Evolutionary conservation across 2,329 filamentous ascomycete genomes (phyloP).

Genomic region (Penicillium sp.): DNA sequence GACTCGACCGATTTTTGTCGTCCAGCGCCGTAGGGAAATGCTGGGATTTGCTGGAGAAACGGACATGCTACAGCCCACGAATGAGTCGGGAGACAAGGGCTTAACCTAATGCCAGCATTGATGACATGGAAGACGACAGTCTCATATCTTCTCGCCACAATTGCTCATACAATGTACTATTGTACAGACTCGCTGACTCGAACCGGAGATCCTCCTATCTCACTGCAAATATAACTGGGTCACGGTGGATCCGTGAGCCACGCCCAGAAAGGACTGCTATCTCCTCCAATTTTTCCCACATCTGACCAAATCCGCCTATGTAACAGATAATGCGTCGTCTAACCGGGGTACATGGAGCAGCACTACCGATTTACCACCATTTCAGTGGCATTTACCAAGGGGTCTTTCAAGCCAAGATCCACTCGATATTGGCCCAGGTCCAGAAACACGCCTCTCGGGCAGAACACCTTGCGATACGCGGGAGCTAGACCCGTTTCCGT

Average conservation of each 20-base stretch:
- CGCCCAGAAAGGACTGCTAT: slow-evolving; percentile 12
- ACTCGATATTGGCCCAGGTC: background rate
- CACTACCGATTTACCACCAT: background rate
- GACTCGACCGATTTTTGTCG: background rate
- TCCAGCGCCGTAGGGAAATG: slow-evolving; percentile 3
- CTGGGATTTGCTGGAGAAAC: background rate
- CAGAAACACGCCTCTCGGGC: background rate
- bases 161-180: background rate
- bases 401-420: background rate
- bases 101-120: background rate
- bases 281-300: slow-evolving; percentile 11
- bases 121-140: background rate
- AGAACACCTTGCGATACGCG: background rate
- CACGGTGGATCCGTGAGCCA: slow-evolving; percentile 20
- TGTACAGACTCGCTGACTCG: background rate
- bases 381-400: background rate
- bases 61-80: background rate
- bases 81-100: background rate
- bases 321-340: slow-evolving; percentile 15
- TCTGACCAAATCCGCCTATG: slow-evolving; percentile 24
- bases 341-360: background rate
- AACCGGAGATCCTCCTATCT: slow-evolving; percentile 8
- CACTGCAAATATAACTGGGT: slow-evolving; percentile 3
- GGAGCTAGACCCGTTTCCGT: slow-evolving; percentile 6
- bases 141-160: background rate